Evolutionary conservation across 2,329 filamentous ascomycete species (phyloP).

Genomic region (Aspergillus tamarii): DNA sequence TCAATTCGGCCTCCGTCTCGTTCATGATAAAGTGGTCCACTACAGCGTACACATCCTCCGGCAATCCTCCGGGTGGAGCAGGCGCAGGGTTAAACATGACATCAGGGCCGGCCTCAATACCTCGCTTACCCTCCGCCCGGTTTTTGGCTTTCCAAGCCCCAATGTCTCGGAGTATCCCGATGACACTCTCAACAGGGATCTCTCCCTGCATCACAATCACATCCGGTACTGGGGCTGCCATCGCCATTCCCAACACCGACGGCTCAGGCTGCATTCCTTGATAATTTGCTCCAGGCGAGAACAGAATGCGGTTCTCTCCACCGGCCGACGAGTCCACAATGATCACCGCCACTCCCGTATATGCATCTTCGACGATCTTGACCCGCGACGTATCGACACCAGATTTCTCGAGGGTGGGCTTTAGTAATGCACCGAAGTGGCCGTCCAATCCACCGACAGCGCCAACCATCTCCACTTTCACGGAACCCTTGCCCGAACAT

Average conservation of each 20-base stretch:
- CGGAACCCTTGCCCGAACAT: slow-evolving; percentile 25
- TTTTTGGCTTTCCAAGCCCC: slow-evolving; percentile 46
- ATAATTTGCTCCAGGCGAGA: slow-evolving; percentile 72
- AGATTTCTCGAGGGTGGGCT: slow-evolving; percentile 60
- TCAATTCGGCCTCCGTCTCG: slow-evolving; percentile 81
- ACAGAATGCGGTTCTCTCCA: slow-evolving; percentile 73
- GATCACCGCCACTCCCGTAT: slow-evolving; percentile 75
- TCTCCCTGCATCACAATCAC: slow-evolving; percentile 79
- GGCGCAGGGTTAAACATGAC: slow-evolving; percentile 89
- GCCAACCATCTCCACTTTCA: slow-evolving; percentile 70
- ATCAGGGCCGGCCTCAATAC: slow-evolving; percentile 50
- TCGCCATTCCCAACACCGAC: slow-evolving; percentile 42
- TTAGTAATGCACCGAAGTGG: slow-evolving; percentile 65
- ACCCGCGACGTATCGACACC: slow-evolving; percentile 66
- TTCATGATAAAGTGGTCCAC: slow-evolving; percentile 85
- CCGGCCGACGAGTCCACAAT: slow-evolving; percentile 73
- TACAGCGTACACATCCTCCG: slow-evolving; percentile 65
- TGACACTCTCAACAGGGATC: slow-evolving; percentile 68
- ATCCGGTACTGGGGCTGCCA: slow-evolving; percentile 54
- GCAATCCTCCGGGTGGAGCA: slow-evolving; percentile 73
- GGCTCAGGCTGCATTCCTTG: slow-evolving; percentile 44
- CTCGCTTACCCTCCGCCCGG: slow-evolving; percentile 39
- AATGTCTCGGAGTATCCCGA: slow-evolving; percentile 58
- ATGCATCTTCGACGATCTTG: slow-evolving; percentile 46
- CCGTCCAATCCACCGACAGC: slow-evolving; percentile 67